Evolutionary conservation across 495 filamentous ascomycete species (phyloP), one percentile per base, ranked within the genome.

Genomic region (Corynascus novoguineensis): DNA sequence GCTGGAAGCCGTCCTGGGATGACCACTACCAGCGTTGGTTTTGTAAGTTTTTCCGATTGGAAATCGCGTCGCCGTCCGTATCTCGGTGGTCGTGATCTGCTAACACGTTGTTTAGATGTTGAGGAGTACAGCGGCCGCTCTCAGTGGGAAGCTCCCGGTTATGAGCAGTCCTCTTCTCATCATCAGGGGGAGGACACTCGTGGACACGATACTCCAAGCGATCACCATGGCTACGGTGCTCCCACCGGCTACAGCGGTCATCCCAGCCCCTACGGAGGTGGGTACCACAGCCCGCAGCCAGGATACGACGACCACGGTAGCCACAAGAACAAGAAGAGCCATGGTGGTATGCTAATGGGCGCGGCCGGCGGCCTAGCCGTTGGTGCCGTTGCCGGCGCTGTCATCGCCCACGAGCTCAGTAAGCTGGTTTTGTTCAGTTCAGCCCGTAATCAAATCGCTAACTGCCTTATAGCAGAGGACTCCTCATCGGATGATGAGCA

Each of bases 1-100:
- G 82, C 58, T 87, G 85, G 85, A 62, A 70, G 45, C 76, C 83
- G 19, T 75, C 75, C 55, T 87, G 79, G 78, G 83, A 87, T 53
- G 73, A 76, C 38, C 72, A 69, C 38, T 65, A 71, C 41, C 78
- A 83, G 51, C 80, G 80, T 52, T 86, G 79, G 66, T 83, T 80
- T 71, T 87, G 55, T 61, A 54, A 32, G 59, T 53, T 25, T 5
- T 47, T 19, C 21, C 29, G 49, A 6, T 32, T 22, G 8, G 40
- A 4, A 24, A 32, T 22, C 28, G 0, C 6, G 6, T n/a, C 8
- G 15, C 0, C 15, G 11, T 17, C 41, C 4, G 10, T 37, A n/a
- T 41, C 21, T 6, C 6, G 3, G 38, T 17, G 34, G 15, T 5
- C 4, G 6, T 10, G 10, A 5, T 24, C 8, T 9, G 1, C 55